Evolutionary conservation across 768 basidiomycete species (phyloP).

Genomic region (Gloeophyllum trabeum): DNA sequence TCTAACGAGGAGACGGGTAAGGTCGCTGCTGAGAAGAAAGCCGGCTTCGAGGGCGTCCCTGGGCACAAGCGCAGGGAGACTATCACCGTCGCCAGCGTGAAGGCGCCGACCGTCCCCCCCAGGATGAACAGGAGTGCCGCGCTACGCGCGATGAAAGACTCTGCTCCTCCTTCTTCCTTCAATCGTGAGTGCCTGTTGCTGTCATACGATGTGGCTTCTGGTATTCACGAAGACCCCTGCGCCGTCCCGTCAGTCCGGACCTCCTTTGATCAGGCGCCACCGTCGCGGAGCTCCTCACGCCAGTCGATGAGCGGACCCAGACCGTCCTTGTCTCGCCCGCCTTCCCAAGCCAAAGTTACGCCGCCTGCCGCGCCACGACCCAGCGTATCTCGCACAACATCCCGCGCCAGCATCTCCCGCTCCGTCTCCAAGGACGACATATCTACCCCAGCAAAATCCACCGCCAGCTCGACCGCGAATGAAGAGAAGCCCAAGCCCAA

Average conservation of each 20-base stretch:
- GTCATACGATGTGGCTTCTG: neutral
- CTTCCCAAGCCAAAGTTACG: conserved; percentile 6
- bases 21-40: conserved; percentile 21
- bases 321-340: conserved; percentile 7
- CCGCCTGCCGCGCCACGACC: conserved; percentile 1
- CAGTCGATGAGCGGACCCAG: conserved; percentile 17
- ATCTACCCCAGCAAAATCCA: conserved; percentile 4
- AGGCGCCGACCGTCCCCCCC: conserved; percentile 30
- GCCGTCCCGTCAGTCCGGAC: conserved; percentile 29
- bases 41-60: conserved; percentile 69
- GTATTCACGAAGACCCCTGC: conserved; percentile 3
- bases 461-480: conserved; percentile 6
- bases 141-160: conserved; percentile 28
- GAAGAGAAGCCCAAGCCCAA: conserved; percentile 20
- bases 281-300: conserved; percentile 31
- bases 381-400: neutral
- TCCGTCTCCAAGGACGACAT: conserved; percentile 5
- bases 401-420: conserved; percentile 4
- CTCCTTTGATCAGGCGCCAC: neutral
- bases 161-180: conserved; percentile 48
- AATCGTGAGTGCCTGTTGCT: conserved; percentile 55
- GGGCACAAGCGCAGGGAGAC: conserved; percentile 76
- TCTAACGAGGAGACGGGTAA: conserved; percentile 5
- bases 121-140: conserved; percentile 31
- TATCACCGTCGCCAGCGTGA: conserved; percentile 52